Evolutionary conservation across 495 filamentous ascomycete genomes (phyloP).

Genomic region (Geopyxis carbonaria): DNA sequence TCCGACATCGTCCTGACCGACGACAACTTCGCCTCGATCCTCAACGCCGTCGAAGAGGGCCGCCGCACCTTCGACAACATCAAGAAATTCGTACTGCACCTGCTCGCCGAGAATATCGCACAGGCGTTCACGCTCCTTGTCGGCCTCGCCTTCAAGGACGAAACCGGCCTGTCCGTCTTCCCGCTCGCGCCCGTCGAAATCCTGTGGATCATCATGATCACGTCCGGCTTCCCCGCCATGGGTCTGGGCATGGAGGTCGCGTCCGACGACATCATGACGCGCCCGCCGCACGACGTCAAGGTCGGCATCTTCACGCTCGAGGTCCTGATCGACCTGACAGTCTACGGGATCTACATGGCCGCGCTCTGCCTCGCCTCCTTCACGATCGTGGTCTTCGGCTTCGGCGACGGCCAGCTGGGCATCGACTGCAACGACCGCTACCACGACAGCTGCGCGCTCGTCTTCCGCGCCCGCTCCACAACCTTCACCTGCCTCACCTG

Average conservation of each 20-base stretch:
- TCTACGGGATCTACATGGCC: conserved; percentile 57
- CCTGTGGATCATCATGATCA: conserved; percentile 65
- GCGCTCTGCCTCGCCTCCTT: conserved; percentile 49
- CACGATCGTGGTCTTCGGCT: conserved; percentile 46
- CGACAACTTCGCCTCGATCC: conserved; percentile 62
- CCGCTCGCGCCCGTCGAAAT: conserved; percentile 57
- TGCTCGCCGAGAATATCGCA: conserved; percentile 57
- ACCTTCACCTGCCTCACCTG: conserved; percentile 62
- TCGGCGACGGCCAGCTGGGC: conserved; percentile 48
- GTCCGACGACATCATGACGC: conserved; percentile 46
- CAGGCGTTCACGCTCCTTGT: conserved; percentile 51
- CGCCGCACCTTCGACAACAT: conserved; percentile 61
- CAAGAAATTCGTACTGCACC: conserved; percentile 59
- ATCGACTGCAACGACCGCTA: conserved; percentile 44
- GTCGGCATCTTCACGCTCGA: conserved; percentile 53
- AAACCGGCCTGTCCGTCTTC: conserved; percentile 45
- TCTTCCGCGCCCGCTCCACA: conserved; percentile 60
- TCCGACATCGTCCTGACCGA: conserved; percentile 63
- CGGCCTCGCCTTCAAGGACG: conserved; percentile 55
- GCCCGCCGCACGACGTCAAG: conserved; percentile 47
- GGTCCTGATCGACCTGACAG: conserved; percentile 47
- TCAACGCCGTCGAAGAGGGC: conserved; percentile 56
- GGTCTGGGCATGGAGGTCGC: conserved; percentile 55
- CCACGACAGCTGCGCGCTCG: conserved; percentile 38
- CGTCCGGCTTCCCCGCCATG: conserved; percentile 56